Evolutionary conservation across 2,329 filamentous ascomycete genomes (phyloP), one percentile per base, ranked within the genome.

Genomic region (Beauveria sp.): DNA sequence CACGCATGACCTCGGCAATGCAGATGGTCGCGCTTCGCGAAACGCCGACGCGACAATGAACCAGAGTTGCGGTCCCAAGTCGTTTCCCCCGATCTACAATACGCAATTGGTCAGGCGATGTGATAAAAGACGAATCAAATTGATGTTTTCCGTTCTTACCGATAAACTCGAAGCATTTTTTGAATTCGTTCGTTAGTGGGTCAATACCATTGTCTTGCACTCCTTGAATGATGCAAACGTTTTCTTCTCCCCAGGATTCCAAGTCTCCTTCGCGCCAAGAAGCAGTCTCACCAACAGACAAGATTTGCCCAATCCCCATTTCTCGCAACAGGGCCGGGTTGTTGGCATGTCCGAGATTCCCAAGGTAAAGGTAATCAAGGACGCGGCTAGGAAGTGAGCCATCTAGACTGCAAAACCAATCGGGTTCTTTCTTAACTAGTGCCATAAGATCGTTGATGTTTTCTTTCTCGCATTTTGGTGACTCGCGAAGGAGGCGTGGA

Each of bases 121-220:
- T 50, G 12, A 26, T 48, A 12, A 10, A 7, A 53, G 22, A 20
- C 40, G 31, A 34, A 34, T 34, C 12, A 1, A 6, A 42, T 28
- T 28, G 18, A 4, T 5, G 3, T 18, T 28, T 50, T 8, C 5
- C 12, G 46, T 58, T 79, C 89, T 74, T 78, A 97, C 93, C 89
- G 72, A 99, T 96, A 69, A 98, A 99, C 31, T 90, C 86, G 51
- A 99, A 80, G 70, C 93, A 98, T 45, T 88, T 82, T 67, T 87
- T 83, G 74, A 98, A 96, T 67, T 97, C 90, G 40, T 89, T 84
- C 38, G 88, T 96, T 68, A 99, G 77, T 5, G 93, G 89, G 74
- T 99, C 95, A 64, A 98, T 95, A 5, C 95, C 95, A 70, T 99
- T 99, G 70, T 99, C 95, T 71, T 98, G 95, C 6, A 99, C 91